Conservation (phyloP, 805 yeast genomes). For the Myxozyma sirexii region DNA sequence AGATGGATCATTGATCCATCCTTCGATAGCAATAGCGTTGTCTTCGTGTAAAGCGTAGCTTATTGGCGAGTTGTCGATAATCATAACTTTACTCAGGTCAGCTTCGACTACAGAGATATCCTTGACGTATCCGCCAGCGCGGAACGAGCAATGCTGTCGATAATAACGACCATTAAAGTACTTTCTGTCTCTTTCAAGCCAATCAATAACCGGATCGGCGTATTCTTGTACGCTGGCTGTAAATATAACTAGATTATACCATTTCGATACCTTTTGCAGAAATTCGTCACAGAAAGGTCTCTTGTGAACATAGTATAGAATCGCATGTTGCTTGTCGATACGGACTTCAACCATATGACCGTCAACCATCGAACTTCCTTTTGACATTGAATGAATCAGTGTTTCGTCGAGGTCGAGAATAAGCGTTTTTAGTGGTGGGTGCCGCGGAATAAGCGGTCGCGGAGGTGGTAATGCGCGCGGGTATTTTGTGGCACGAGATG, state of each 20-base stretch:
- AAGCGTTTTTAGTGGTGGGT: constrained; percentile 57
- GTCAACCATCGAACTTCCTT: constrained; percentile 51
- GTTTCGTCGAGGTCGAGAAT: constrained; percentile 94
- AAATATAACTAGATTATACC: constrained; percentile 89
- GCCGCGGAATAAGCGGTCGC: constrained; percentile 30
- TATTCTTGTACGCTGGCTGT: constrained; percentile 94
- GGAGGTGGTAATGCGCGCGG: constrained; percentile 28
- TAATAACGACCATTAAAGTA: constrained; percentile 66
- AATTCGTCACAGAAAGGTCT: constrained; percentile 90
- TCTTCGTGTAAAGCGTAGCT: constrained; percentile 81
- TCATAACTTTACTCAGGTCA: constrained; percentile 69
- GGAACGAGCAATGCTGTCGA: constrained; percentile 71
- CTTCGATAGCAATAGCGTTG: constrained; percentile 91
- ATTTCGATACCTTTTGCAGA: constrained; percentile 70
- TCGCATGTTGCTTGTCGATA: constrained; percentile 63
- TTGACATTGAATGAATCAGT: constrained; percentile 82
- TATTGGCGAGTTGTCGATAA: constrained; percentile 91
- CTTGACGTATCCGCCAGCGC: constrained; percentile 84
- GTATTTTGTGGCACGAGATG: constrained; percentile 21
- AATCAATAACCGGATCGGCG: constrained; percentile 95
- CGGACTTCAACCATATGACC: constrained; percentile 82
- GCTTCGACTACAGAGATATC: constrained; percentile 58
- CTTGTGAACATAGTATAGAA: constrained; percentile 86
- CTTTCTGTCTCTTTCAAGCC: constrained; percentile 70
- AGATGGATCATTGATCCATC: constrained; percentile 97